phyloP scores from a whole-genome alignment of 768 basidiomycete genomes.

The Podaxis carcinomalis region DNA sequence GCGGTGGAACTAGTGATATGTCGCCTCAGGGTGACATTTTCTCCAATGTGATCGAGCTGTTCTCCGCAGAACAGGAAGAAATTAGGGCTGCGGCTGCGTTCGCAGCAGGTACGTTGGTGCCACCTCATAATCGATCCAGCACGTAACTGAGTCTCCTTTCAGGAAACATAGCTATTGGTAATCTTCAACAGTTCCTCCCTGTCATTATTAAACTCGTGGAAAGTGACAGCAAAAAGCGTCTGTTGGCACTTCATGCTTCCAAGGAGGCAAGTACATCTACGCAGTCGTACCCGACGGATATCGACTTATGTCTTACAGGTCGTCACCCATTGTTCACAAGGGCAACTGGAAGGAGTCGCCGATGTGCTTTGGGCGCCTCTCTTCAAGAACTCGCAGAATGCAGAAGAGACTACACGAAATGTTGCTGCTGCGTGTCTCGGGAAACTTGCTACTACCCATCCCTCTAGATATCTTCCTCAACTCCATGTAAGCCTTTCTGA shows the following conservation, averaged over 20 bases:
- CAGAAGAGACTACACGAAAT: conserved; percentile 90
- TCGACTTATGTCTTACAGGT: conserved; percentile 46
- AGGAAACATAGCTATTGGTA: conserved; percentile 97
- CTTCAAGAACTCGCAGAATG: conserved; percentile 84
- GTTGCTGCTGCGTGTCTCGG: conserved; percentile 96
- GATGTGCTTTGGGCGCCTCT: conserved; percentile 90
- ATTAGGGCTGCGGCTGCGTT: conserved; percentile 90
- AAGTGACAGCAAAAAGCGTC: conserved; percentile 69
- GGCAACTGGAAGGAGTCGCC: conserved; percentile 81
- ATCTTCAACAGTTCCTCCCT: conserved; percentile 82
- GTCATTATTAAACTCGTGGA: conserved; percentile 76
- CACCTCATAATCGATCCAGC: background rate
- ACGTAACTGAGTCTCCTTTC: background rate
- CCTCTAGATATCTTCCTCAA: conserved; percentile 87
- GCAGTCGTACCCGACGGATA: background rate
- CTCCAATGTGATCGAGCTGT: conserved; percentile 64
- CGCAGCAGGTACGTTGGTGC: conserved; percentile 63
- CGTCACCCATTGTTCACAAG: conserved; percentile 84
- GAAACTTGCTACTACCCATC: conserved; percentile 89
- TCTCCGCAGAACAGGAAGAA: conserved; percentile 78
- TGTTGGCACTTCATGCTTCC: conserved; percentile 86
- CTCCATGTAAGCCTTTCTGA: conserved; percentile 60
- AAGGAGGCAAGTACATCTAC: conserved; percentile 63
- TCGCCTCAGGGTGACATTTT: conserved; percentile 79
- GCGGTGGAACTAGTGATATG: conserved; percentile 66